phyloP scores from a whole-genome alignment of 2,329 filamentous ascomycete species.

The Pseudonectria foliicola region DNA sequence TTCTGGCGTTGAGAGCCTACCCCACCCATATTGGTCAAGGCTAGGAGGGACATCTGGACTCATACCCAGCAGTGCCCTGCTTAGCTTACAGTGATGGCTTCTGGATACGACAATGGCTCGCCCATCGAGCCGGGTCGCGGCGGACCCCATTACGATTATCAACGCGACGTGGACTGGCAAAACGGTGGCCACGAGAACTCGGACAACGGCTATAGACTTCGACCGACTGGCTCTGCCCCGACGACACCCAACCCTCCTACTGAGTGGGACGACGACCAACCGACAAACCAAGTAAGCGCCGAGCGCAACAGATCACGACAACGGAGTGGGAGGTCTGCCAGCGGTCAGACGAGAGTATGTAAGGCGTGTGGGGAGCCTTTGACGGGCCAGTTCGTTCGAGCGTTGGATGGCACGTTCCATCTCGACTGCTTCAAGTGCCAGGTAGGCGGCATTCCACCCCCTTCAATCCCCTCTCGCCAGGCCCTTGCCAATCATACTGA shows the following conservation, averaged over 20 bases:
- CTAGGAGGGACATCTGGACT: conserved; percentile 18
- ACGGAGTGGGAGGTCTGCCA: conserved; percentile 47
- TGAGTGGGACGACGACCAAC: conserved; percentile 32
- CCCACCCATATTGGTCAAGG: conserved; percentile 16
- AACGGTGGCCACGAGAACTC: conserved; percentile 30
- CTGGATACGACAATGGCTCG: conserved; percentile 38
- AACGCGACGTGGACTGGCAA: conserved; percentile 29
- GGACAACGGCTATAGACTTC: conserved; percentile 28
- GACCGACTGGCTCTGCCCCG: conserved; percentile 29
- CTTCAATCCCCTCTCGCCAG: conserved; percentile 2
- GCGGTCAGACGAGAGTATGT: conserved; percentile 59
- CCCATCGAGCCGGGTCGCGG: conserved; percentile 31
- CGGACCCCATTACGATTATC: conserved; percentile 23
- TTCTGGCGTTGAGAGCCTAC: conserved; percentile 25
- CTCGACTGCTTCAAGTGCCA: conserved; percentile 96
- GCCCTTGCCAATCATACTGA: neutral
- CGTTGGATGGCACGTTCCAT: conserved; percentile 89
- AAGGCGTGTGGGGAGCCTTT: conserved; percentile 84
- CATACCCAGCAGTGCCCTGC: conserved; percentile 15
- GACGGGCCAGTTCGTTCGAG: conserved; percentile 93
- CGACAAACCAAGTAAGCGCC: conserved; percentile 39
- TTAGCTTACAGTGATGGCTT: conserved; percentile 33
- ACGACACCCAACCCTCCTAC: conserved; percentile 23
- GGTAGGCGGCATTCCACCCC: conserved; percentile 47
- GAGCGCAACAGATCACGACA: conserved; percentile 53